Percentiles rank a stretch among this genome's conserved stretches.
Conservation (phyloP, 176 grass and related monocot species). For the Triticum aestivum region DNA sequence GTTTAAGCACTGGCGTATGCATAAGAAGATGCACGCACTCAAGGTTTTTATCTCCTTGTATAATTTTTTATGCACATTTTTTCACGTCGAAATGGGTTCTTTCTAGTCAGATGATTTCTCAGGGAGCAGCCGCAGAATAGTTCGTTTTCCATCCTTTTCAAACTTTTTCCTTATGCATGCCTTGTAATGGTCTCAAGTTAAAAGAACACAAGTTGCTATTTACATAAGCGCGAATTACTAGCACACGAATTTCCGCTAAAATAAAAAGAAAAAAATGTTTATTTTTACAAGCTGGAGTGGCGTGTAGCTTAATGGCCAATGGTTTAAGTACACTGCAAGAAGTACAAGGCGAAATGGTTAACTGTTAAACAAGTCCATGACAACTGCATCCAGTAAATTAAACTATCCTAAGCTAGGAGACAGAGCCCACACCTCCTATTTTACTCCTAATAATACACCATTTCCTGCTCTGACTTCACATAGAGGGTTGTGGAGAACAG, state of each 20-base stretch:
- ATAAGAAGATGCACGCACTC: neutral
- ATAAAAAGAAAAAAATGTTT: neutral
- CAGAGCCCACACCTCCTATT: slow-evolving; percentile 21
- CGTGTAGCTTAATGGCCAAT: slow-evolving; percentile 1
- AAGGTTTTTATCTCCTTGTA: neutral
- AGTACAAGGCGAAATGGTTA: slow-evolving; percentile 15
- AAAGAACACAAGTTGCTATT: neutral
- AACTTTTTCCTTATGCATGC: neutral
- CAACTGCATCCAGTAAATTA: slow-evolving; percentile 25
- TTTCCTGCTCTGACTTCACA: slow-evolving; percentile 42
- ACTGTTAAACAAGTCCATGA: slow-evolving; percentile 25
- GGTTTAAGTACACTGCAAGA: slow-evolving; percentile 6
- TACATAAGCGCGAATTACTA: neutral
- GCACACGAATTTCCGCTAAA: neutral
- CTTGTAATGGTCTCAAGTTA: neutral
- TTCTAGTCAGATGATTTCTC: neutral
- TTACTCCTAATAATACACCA: slow-evolving; percentile 31
- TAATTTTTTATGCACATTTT: neutral
- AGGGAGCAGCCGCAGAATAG: neutral
- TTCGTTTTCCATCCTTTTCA: neutral
- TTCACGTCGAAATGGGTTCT: neutral
- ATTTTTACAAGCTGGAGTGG: neutral
- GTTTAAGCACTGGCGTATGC: neutral
- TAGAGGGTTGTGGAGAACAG: slow-evolving; percentile 22
- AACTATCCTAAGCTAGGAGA: slow-evolving; percentile 24